A percentile compares a stretch with the other conserved stretches of the same genome.
These are phyloP conservation scores for Hypoxylon crocopeplum DNA, from an alignment of 495 filamentous ascomycete species.

Conservation along the genomic window DNA sequence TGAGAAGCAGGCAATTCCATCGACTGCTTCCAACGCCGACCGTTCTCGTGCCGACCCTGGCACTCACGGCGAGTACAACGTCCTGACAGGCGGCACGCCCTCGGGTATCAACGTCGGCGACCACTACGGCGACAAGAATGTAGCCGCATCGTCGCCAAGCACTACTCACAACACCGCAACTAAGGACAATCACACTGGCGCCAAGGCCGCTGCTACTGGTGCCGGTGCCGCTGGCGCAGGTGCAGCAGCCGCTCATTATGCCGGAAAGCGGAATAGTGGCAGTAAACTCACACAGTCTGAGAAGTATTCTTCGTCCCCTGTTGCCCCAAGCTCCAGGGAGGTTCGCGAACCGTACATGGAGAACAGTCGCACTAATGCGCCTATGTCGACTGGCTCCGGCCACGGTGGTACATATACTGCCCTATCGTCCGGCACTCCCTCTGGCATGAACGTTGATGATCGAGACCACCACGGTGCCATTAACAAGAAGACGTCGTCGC, in stretches of 20 bases:
- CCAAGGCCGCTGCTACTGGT: slow-evolving; percentile 8
- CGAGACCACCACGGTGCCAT: not conserved
- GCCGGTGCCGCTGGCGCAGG: slow-evolving; percentile 11
- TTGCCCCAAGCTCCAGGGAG: not conserved
- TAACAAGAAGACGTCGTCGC: not conserved
- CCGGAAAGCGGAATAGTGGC: not conserved
- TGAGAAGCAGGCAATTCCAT: not conserved
- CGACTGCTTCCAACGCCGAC: not conserved
- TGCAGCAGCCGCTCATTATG: slow-evolving; percentile 2
- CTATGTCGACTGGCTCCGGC: not conserved
- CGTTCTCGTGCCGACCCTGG: not conserved
- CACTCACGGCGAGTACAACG: slow-evolving; percentile 31
- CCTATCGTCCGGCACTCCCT: slow-evolving; percentile 36
- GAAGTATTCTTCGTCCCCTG: not conserved
- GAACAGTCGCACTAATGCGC: not conserved
- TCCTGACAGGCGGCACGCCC: slow-evolving; percentile 27
- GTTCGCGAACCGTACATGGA: not conserved
- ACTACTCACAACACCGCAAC: not conserved
- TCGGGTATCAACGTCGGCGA: slow-evolving; percentile 28
- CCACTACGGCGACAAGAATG: not conserved
- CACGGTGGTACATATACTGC: slow-evolving; percentile 25
- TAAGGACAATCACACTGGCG: slow-evolving; percentile 9
- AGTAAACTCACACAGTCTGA: too few species aligned
- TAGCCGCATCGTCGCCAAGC: not conserved
- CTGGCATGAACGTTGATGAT: slow-evolving; percentile 30